Evolutionary conservation across 1,139 yeast species (phyloP).

Genomic region (Kodamaea sp.): DNA sequence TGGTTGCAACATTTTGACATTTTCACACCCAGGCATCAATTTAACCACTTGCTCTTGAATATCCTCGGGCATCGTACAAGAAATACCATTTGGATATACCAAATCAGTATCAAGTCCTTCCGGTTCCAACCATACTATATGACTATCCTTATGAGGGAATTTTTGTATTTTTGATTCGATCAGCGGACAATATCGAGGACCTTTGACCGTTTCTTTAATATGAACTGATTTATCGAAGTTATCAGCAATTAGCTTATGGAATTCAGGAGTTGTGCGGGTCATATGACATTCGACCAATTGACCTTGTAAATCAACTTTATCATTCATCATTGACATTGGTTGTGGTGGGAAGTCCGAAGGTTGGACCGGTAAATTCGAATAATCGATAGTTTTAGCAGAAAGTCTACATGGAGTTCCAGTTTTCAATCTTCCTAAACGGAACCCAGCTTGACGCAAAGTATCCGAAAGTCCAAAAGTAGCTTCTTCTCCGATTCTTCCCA

Average conservation of each 20-base stretch:
- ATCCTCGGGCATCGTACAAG: constrained; percentile 95
- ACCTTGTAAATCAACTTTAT: constrained; percentile 54
- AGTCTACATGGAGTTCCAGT: constrained; percentile 97
- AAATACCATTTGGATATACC: constrained; percentile 93
- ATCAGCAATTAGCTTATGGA: constrained; percentile 65
- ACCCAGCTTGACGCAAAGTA: constrained; percentile 74
- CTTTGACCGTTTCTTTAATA: constrained; percentile 89
- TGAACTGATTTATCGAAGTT: constrained; percentile 84
- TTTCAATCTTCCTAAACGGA: constrained; percentile 81
- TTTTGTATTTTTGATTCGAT: constrained; percentile 84
- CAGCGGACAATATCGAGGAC: constrained; percentile 97
- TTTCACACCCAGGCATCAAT: constrained; percentile 85
- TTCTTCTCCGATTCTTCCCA: constrained; percentile 91
- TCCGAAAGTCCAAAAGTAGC: constrained; percentile 87
- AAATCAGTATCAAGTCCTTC: constrained; percentile 85
- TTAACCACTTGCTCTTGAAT: constrained; percentile 72
- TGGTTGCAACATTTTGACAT: constrained; percentile 83
- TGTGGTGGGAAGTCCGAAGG: constrained; percentile 75
- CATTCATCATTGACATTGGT: constrained; percentile 89
- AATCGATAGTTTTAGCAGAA: constrained; percentile 68
- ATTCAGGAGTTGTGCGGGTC: constrained; percentile 70
- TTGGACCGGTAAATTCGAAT: constrained; percentile 55
- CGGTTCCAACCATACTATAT: constrained; percentile 93
- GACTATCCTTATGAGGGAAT: constrained; percentile 72
- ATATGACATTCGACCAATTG: constrained; percentile 68